These are phyloP conservation scores for Hypoxylon trugodes DNA, from an alignment of 495 filamentous ascomycete genomes.

Conservation along the genomic window DNA sequence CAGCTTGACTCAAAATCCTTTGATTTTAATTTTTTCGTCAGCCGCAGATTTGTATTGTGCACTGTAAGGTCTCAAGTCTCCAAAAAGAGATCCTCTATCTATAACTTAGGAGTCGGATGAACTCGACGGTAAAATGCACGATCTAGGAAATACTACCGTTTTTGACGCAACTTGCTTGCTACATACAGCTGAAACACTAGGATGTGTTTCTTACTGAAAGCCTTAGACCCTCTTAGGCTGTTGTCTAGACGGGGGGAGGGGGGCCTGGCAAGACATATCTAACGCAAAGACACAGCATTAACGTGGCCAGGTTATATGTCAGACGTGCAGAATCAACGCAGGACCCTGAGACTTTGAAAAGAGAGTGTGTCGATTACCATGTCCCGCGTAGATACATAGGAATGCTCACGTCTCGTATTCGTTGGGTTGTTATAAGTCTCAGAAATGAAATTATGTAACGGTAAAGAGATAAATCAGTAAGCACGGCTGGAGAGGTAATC, in stretches of 20 bases:
- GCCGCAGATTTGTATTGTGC: neutral
- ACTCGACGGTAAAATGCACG: constrained; percentile 3
- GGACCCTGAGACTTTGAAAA: constrained; percentile 22
- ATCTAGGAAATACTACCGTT: constrained; percentile 1
- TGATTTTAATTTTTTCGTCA: constrained; percentile 14
- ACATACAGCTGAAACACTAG: constrained; percentile 27
- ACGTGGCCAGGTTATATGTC: constrained; percentile 7
- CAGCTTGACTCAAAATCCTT: neutral
- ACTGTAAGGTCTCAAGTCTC: neutral
- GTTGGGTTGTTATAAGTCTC: constrained; percentile 6
- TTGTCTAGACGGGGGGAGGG: constrained; percentile 7
- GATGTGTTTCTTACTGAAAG: neutral
- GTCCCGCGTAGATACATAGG: constrained; percentile 7
- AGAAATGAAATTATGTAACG: constrained; percentile 27
- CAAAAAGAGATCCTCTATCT: neutral
- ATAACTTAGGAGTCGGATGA: constrained; percentile 3
- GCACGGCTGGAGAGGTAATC: constrained; percentile 22
- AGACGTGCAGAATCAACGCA: constrained; percentile 25
- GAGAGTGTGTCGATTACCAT: constrained; percentile 4
- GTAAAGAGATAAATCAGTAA: constrained; percentile 16
- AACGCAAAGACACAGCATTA: constrained; percentile 16
- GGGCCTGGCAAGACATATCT: constrained; percentile 19
- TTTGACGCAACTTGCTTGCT: neutral
- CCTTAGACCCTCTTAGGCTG: neutral
- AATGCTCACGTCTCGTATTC: constrained; percentile 15